These are phyloP conservation scores for Cutaneotrichosporon dermatis DNA, from an alignment of 1,284 basidiomycete species.

Conservation along the genomic window DNA sequence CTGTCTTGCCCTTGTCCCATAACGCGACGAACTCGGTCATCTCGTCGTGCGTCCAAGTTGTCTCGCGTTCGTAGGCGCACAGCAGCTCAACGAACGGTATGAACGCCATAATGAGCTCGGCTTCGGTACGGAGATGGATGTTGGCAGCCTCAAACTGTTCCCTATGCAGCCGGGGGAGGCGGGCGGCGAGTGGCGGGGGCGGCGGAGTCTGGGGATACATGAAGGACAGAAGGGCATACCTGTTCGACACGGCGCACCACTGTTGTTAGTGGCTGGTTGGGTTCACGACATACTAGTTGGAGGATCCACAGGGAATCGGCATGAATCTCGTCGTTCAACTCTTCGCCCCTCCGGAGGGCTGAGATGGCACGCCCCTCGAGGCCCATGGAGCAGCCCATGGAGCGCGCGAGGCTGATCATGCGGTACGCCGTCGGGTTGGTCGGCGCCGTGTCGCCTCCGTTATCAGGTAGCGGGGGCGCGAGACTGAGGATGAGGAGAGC, in stretches of 20 bases:
- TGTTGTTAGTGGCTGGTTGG: neutral
- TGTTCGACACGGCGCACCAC: slow-evolving; percentile 19
- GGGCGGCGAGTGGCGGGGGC: slow-evolving; percentile 6
- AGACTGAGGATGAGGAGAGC: slow-evolving; percentile 32
- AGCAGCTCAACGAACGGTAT: slow-evolving; percentile 4
- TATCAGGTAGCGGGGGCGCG: slow-evolving; percentile 13
- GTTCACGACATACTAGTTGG: slow-evolving; percentile 5
- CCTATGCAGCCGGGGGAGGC: slow-evolving; percentile 9
- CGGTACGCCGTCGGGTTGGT: slow-evolving; percentile 16
- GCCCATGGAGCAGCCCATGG: slow-evolving; percentile 25
- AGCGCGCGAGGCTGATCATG: slow-evolving; percentile 29
- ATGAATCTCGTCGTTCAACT: slow-evolving; percentile 12
- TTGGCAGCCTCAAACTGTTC: slow-evolving; percentile 13
- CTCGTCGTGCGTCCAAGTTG: neutral
- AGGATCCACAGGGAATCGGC: slow-evolving; percentile 12
- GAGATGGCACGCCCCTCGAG: slow-evolving; percentile 11
- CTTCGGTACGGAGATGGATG: slow-evolving; percentile 13
- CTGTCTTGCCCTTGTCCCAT: neutral
- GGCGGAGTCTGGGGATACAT: slow-evolving; percentile 7
- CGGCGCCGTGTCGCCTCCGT: slow-evolving; percentile 4
- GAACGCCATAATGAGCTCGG: slow-evolving; percentile 6
- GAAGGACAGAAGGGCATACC: slow-evolving; percentile 8
- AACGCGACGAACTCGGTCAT: neutral
- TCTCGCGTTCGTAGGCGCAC: slow-evolving; percentile 6
- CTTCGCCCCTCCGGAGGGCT: neutral